phyloP scores from a whole-genome alignment of 2,329 filamentous ascomycete genomes.

The Orbilia brochopaga region DNA sequence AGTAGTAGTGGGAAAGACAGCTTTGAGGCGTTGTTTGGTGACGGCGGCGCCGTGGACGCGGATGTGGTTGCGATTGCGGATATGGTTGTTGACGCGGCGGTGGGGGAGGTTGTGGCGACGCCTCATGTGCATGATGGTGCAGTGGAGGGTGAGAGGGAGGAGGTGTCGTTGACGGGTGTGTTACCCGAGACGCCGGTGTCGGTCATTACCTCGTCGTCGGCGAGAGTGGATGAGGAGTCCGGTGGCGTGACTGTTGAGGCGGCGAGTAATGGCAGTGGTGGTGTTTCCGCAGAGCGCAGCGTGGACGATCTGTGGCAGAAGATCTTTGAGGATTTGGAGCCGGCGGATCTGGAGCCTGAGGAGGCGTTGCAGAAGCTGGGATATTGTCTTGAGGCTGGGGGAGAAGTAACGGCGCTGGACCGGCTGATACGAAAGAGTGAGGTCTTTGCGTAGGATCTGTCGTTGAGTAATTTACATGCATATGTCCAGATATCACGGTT shows the following conservation, averaged over 20 bases:
- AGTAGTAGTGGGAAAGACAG: constrained; percentile 33
- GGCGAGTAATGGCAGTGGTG: background rate
- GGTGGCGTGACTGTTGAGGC: background rate
- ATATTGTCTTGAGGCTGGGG: constrained; percentile 14
- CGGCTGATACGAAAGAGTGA: constrained; percentile 30
- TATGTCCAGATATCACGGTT: too few relatives aligned
- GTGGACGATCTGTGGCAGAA: constrained; percentile 45
- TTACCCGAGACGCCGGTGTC: constrained; percentile 24
- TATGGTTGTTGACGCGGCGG: background rate
- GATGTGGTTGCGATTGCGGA: constrained; percentile 3
- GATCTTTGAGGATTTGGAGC: constrained; percentile 46
- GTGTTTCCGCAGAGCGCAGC: constrained; percentile 17
- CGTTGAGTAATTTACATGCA: too few relatives aligned
- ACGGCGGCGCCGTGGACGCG: constrained; percentile 13
- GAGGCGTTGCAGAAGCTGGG: constrained; percentile 6
- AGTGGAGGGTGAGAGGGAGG: background rate
- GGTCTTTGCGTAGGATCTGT: constrained; percentile 34
- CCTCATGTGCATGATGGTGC: too few relatives aligned
- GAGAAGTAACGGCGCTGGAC: constrained; percentile 29
- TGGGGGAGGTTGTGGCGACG: constrained; percentile 16
- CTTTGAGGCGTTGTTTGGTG: constrained; percentile 43
- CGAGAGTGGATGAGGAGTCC: constrained; percentile 13
- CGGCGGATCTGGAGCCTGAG: constrained; percentile 38
- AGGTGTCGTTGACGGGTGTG: constrained; percentile 12
- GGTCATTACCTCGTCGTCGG: background rate